A percentile compares a stretch with the other conserved stretches of the same genome.
phyloP scores from a whole-genome alignment of 2,329 filamentous ascomycete species.

The Pseudohalonectria lignicola region DNA sequence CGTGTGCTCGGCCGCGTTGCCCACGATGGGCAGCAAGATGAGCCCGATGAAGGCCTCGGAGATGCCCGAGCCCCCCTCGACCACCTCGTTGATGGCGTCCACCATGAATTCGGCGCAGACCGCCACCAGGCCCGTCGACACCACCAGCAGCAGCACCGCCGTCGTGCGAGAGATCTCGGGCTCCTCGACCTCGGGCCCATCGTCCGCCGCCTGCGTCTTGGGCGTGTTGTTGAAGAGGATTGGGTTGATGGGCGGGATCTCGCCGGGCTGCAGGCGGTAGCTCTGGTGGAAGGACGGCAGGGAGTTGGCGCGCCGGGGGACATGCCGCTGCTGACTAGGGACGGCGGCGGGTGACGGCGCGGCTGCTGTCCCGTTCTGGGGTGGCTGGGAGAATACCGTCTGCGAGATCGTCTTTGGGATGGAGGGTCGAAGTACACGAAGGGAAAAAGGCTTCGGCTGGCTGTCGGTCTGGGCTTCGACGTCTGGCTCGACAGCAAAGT shows the following conservation, averaged over 20 bases:
- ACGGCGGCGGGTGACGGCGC: slow-evolving; percentile 2
- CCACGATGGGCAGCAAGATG: slow-evolving; percentile 50
- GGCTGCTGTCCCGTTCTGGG: not conserved
- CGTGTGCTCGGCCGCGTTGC: slow-evolving; percentile 53
- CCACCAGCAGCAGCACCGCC: slow-evolving; percentile 37
- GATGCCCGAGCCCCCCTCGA: slow-evolving; percentile 29
- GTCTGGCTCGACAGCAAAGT: slow-evolving; percentile 25
- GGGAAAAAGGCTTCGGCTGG: slow-evolving; percentile 17
- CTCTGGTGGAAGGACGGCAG: slow-evolving; percentile 25
- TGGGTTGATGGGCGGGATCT: slow-evolving; percentile 18
- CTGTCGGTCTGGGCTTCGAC: slow-evolving; percentile 21
- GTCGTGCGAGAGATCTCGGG: slow-evolving; percentile 27
- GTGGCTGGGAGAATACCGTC: slow-evolving; percentile 36
- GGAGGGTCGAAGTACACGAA: slow-evolving; percentile 34
- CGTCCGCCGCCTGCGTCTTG: slow-evolving; percentile 11
- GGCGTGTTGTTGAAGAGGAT: slow-evolving; percentile 17
- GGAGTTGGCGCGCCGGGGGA: slow-evolving; percentile 43
- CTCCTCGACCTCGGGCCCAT: slow-evolving; percentile 13
- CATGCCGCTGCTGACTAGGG: slow-evolving; percentile 12
- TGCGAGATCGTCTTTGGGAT: slow-evolving; percentile 45
- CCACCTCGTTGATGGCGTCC: slow-evolving; percentile 44
- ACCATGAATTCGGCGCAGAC: slow-evolving; percentile 52
- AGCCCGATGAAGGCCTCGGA: slow-evolving; percentile 49
- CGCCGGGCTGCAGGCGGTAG: slow-evolving; percentile 9
- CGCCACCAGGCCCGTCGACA: slow-evolving; percentile 44